Evolutionary conservation across 345 rosid genomes (phyloP), one percentile per base, ranked within the genome.

Genomic region (Eucalyptus erythrocorys): DNA sequence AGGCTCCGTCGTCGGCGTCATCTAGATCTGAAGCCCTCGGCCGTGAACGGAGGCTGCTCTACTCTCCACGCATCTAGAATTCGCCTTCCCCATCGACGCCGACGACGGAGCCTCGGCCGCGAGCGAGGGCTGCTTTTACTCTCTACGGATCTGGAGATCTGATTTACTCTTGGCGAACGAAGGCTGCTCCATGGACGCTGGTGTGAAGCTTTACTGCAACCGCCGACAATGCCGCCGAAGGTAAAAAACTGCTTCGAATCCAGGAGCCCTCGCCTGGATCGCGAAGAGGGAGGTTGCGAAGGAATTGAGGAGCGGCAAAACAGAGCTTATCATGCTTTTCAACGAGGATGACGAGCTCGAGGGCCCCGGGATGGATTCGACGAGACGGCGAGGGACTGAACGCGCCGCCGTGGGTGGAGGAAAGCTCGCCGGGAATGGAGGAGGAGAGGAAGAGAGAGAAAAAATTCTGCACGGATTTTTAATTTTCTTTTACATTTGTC

Each of bases 231-330:
- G 15, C 68, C 34, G 4, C 34, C 68, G 68, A 61, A 6, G 16
- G 17, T 61, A 22, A 30, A 22, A 30, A 30, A 30, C 68, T 61
- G 16, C 34, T 12, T 0, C 32, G 7, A 59, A 59, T 27, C 66
- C 66, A 1, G 4, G 66, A 59, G 66, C 0, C 32, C 32, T 59
- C 66, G 15, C 66, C 13, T 12, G 68, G 68, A 27, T 59, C 34
- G n/a, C 32, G 30, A 26, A 12, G 4, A 27, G 66, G 27, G 66
- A 27, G 32, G n/a, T 12, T 27, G 0, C 32, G 0, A 0, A 26
- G 66, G n/a, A 59, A 59, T 59, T 59, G 32, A 59, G 13, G 66
- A 0, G 15, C 66, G 4, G n/a, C 32, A 5, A 27, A 12, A 59
- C 32, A 59, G 32, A 59, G 68, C 5, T 27, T 27, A 30, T 13